Percentiles rank a stretch among this genome's conserved stretches.
phyloP scores from a whole-genome alignment of 495 filamentous ascomycete genomes.

The Stereocaulon alpinum region DNA sequence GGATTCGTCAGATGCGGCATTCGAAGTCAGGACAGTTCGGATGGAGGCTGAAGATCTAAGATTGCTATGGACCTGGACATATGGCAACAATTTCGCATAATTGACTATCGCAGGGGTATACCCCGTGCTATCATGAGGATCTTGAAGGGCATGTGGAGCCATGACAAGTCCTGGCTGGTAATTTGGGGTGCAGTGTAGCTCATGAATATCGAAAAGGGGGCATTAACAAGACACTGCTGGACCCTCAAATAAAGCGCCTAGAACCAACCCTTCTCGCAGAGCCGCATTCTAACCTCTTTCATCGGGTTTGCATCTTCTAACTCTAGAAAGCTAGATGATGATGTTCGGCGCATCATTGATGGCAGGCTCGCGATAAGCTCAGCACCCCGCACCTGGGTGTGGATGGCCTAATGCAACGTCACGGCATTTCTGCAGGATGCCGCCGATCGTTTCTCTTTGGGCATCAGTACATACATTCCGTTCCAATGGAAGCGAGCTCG shows the following conservation, averaged over 20 bases:
- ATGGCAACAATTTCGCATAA: not conserved
- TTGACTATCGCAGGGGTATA: not conserved
- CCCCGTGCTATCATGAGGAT: not conserved
- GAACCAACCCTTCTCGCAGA: not conserved
- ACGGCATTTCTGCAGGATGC: constrained; percentile 1
- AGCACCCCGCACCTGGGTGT: not conserved
- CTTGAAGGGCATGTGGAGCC: not conserved
- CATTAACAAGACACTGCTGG: not conserved
- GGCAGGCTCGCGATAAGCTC: not conserved
- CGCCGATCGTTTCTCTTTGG: constrained; percentile 1
- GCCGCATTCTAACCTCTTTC: not conserved
- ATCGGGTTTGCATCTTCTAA: too few relatives aligned
- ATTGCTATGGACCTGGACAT: not conserved
- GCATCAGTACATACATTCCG: not conserved
- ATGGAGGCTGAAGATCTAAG: not conserved
- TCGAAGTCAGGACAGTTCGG: not conserved
- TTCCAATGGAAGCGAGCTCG: not conserved
- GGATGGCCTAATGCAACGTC: not conserved
- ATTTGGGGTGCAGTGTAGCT: not conserved
- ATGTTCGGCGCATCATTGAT: not conserved
- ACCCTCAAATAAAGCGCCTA: not conserved
- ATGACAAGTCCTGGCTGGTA: not conserved
- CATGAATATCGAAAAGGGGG: not conserved
- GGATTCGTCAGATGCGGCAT: not conserved
- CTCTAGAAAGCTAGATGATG: not conserved